phyloP scores from a whole-genome alignment of 2,329 filamentous ascomycete species.

The Penicillium sp. region DNA sequence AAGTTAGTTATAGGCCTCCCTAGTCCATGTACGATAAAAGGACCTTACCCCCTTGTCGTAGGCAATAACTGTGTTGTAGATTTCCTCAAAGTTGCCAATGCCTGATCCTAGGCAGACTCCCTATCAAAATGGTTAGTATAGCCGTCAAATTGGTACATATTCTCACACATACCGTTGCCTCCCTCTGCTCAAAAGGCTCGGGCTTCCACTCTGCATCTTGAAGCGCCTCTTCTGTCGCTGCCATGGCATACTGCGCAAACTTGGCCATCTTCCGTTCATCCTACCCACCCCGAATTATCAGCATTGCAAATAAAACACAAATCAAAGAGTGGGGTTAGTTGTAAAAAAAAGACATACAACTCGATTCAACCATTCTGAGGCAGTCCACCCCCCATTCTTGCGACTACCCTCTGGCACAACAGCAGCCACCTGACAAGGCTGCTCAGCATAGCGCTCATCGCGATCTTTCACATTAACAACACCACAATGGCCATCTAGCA shows the following conservation, averaged over 20 bases:
- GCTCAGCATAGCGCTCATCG: slow-evolving; percentile 63
- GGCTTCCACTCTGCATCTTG: slow-evolving; percentile 77
- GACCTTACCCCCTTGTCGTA: slow-evolving; percentile 68
- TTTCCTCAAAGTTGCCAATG: slow-evolving; percentile 89
- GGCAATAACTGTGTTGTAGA: slow-evolving; percentile 77
- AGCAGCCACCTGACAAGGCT: slow-evolving; percentile 84
- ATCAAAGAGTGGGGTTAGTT: not conserved
- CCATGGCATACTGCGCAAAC: slow-evolving; percentile 89
- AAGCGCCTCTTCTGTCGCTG: slow-evolving; percentile 81
- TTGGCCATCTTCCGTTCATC: slow-evolving; percentile 78
- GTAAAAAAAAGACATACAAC: slow-evolving; percentile 34
- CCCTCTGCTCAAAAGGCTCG: slow-evolving; percentile 59
- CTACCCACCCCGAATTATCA: slow-evolving; percentile 34
- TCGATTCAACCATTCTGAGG: slow-evolving; percentile 46
- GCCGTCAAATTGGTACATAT: not conserved
- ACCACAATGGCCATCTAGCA: slow-evolving; percentile 77
- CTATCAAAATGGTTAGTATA: slow-evolving; percentile 34
- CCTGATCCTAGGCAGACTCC: slow-evolving; percentile 93
- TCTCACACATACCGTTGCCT: slow-evolving; percentile 61
- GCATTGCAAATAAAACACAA: not conserved
- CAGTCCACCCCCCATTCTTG: slow-evolving; percentile 45
- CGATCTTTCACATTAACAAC: slow-evolving; percentile 69
- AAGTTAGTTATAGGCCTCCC: slow-evolving; percentile 10
- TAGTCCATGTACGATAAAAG: not conserved
- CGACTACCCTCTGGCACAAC: slow-evolving; percentile 65